Evolutionary conservation across 2,329 filamentous ascomycete species (phyloP).

Genomic region (Zasmidium angulare): DNA sequence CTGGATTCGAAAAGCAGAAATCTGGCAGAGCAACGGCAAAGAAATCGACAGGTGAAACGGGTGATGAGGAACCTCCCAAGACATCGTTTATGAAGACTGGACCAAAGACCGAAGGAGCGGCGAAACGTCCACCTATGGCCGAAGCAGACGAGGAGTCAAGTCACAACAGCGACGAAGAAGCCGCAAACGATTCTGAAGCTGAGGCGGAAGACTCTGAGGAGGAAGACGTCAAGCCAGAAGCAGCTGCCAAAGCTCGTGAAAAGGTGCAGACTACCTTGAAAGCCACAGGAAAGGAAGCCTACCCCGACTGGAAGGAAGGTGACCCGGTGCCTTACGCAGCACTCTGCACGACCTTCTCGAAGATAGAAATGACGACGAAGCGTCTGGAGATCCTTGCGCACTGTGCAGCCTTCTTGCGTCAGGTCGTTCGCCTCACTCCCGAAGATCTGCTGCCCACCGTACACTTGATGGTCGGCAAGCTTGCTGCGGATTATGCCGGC

Average conservation of each 20-base stretch:
- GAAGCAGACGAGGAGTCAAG: conserved; percentile 8
- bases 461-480: conserved; percentile 95
- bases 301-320: conserved; percentile 90
- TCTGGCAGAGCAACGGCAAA: conserved; percentile 10
- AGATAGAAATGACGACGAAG: conserved; percentile 93
- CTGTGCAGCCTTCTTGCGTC: conserved; percentile 85
- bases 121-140: conserved; percentile 1
- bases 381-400: conserved; percentile 83
- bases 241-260: conserved; percentile 72
- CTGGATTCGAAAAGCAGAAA: conserved; percentile 9
- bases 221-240: conserved; percentile 66
- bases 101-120: conserved; percentile 10
- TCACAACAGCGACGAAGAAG: conserved; percentile 15
- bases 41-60: conserved; percentile 18
- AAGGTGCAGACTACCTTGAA: conserved; percentile 77
- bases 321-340: conserved; percentile 91
- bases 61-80: conserved; percentile 4
- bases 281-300: conserved; percentile 71
- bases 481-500: conserved; percentile 93
- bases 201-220: conserved; percentile 51
- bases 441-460: conserved; percentile 84
- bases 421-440: conserved; percentile 90
- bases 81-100: conserved; percentile 1
- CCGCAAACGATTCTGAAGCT: conserved; percentile 40
- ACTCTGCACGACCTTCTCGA: conserved; percentile 88